phyloP scores from a whole-genome alignment of 805 yeast genomes.

The Pichia heedii region DNA sequence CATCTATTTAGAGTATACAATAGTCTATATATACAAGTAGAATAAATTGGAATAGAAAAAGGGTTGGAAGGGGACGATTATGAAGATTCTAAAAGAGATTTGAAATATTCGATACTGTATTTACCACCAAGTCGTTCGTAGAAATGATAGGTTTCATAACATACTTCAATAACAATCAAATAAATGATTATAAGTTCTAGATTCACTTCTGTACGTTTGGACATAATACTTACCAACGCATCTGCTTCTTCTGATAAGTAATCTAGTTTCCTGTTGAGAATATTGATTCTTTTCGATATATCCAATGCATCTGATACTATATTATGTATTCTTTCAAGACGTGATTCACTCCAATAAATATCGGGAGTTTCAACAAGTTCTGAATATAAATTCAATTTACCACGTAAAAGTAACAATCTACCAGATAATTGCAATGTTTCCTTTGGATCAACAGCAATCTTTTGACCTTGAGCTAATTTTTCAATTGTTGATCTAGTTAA shows the following conservation, averaged over 20 bases:
- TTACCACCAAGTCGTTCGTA: slow-evolving; percentile 38
- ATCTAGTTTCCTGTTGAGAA: slow-evolving; percentile 77
- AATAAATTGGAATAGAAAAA: no score
- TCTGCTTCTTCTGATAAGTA: slow-evolving; percentile 85
- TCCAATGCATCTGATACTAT: slow-evolving; percentile 66
- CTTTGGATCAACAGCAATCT: slow-evolving; percentile 41
- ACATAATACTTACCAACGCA: slow-evolving; percentile 63
- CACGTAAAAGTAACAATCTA: slow-evolving; percentile 62
- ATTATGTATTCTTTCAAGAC: slow-evolving; percentile 66
- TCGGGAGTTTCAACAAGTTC: slow-evolving; percentile 91
- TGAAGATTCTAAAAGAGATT: background rate
- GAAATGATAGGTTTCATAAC: slow-evolving; percentile 71
- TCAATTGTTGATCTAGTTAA: slow-evolving; percentile 59
- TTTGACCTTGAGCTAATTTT: slow-evolving; percentile 52
- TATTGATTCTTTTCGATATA: slow-evolving; percentile 65
- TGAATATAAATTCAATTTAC: slow-evolving; percentile 75
- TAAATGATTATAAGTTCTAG: slow-evolving; percentile 85
- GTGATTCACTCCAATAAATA: slow-evolving; percentile 87
- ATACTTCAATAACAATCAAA: slow-evolving; percentile 76
- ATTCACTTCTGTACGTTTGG: slow-evolving; percentile 65
- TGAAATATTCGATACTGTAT: slow-evolving; percentile 11
- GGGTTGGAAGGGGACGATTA: background rate
- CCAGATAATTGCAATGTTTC: slow-evolving; percentile 70
- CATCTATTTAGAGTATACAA: no score
- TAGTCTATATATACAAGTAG: background rate